Conservation (phyloP, 2,329 filamentous ascomycete species). For the Epichloe gansuensis region DNA sequence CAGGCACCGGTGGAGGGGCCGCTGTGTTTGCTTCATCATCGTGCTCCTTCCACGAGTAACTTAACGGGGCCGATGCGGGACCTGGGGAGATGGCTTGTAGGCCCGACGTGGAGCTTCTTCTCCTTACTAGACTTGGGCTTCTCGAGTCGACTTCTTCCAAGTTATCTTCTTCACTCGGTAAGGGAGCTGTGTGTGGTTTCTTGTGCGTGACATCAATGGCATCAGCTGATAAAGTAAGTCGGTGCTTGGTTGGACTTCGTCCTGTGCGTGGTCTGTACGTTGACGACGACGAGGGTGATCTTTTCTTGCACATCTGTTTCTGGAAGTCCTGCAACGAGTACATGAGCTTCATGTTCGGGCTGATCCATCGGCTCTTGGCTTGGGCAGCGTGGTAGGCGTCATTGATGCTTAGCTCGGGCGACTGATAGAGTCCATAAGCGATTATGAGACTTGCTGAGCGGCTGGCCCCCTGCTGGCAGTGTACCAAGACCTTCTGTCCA, state of each 20-base stretch:
- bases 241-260: slow-evolving; percentile 46
- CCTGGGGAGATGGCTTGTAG: slow-evolving; percentile 42
- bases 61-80: slow-evolving; percentile 54
- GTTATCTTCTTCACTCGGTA: slow-evolving; percentile 41
- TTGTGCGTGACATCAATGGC: slow-evolving; percentile 38
- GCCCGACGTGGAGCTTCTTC: slow-evolving; percentile 40
- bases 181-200: slow-evolving; percentile 47
- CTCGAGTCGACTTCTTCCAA: slow-evolving; percentile 25
- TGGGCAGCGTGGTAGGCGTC: slow-evolving; percentile 75
- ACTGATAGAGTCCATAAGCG: slow-evolving; percentile 70
- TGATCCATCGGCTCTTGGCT: slow-evolving; percentile 73
- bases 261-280: slow-evolving; percentile 36
- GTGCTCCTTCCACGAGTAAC: slow-evolving; percentile 42
- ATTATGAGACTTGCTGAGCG: slow-evolving; percentile 78
- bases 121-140: slow-evolving; percentile 34
- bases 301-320: slow-evolving; percentile 45
- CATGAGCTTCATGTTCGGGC: slow-evolving; percentile 84
- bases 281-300: slow-evolving; percentile 27
- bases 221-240: slow-evolving; percentile 46
- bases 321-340: slow-evolving; percentile 79
- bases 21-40: slow-evolving; percentile 18
- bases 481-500: slow-evolving; percentile 67
- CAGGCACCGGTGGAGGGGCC: not conserved
- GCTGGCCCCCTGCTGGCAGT: slow-evolving; percentile 79
- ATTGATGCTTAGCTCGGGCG: slow-evolving; percentile 64